Conservation (phyloP, 495 filamentous ascomycete species). For the Patellaria atrata region DNA sequence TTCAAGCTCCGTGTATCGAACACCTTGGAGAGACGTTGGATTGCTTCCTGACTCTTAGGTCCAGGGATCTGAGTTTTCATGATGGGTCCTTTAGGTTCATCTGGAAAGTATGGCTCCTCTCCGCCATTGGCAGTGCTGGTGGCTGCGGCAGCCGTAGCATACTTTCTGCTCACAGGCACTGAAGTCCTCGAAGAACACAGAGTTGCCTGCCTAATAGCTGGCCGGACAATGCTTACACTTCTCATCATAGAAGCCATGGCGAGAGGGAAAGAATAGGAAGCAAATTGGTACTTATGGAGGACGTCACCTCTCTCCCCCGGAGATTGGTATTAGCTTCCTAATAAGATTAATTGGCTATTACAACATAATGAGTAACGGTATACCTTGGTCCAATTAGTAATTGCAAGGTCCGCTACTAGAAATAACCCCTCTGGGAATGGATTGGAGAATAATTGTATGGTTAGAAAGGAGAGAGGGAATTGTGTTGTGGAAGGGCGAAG, state of each 20-base stretch:
- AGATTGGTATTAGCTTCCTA: too few species aligned
- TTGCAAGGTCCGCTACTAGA: too few species aligned
- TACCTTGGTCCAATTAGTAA: too few species aligned
- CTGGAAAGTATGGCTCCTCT: constrained; percentile 27
- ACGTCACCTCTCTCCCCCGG: too few species aligned
- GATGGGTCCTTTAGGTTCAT: constrained; percentile 62
- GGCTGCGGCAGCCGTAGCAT: constrained; percentile 9
- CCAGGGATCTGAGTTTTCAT: constrained; percentile 75
- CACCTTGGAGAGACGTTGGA: constrained; percentile 62
- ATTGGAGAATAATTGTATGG: too few species aligned
- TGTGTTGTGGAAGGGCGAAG: too few species aligned
- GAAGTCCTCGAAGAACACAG: constrained; percentile 3
- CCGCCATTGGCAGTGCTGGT: not conserved
- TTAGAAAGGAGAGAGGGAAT: too few species aligned
- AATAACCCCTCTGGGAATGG: too few species aligned
- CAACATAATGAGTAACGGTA: too few species aligned
- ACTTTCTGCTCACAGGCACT: constrained; percentile 1
- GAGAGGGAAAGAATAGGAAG: too few species aligned
- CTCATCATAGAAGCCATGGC: constrained; percentile 15
- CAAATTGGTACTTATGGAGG: too few species aligned
- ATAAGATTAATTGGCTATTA: too few species aligned
- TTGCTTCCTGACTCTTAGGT: constrained; percentile 55
- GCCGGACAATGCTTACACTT: constrained; percentile 7
- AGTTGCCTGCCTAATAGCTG: constrained; percentile 6
- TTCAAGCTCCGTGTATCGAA: constrained; percentile 91